These are phyloP conservation scores for Mallotus repandus DNA, from an alignment of 441 rosid species.

Conservation along the genomic window DNA sequence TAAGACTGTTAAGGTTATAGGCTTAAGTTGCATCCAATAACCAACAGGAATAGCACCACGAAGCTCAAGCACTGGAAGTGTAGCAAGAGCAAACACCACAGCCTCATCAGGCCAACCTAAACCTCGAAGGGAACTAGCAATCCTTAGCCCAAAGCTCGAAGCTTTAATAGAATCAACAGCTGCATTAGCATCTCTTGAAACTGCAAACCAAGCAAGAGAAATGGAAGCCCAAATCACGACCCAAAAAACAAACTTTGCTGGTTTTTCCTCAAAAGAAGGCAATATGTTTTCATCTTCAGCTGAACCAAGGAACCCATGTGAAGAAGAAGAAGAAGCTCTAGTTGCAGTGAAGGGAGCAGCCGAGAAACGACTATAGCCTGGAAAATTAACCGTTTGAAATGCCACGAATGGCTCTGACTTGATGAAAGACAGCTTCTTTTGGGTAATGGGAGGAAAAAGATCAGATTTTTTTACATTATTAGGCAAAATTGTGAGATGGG, in stretches of 20 bases:
- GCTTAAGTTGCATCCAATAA: slow-evolving; percentile 90
- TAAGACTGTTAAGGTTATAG: slow-evolving; percentile 46
- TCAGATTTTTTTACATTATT: slow-evolving; percentile 11
- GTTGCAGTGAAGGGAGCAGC: slow-evolving; percentile 16
- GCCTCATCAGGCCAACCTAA: slow-evolving; percentile 82
- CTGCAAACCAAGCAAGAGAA: slow-evolving; percentile 76
- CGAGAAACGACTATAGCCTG: slow-evolving; percentile 10
- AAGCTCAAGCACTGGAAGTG: slow-evolving; percentile 85
- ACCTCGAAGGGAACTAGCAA: slow-evolving; percentile 59
- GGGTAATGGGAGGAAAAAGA: slow-evolving; percentile 17
- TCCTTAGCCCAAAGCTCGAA: slow-evolving; percentile 67
- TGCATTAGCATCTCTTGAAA: slow-evolving; percentile 73
- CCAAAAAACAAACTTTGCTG: slow-evolving; percentile 48
- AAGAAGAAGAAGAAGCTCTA: slow-evolving; percentile 30
- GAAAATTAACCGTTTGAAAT: slow-evolving; percentile 21
- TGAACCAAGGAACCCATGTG: slow-evolving; percentile 35
- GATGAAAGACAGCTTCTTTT: slow-evolving; percentile 9
- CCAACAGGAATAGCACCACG: slow-evolving; percentile 97
- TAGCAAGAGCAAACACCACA: slow-evolving; percentile 86
- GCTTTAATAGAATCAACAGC: slow-evolving; percentile 76
- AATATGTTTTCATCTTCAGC: slow-evolving; percentile 36
- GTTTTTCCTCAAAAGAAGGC: slow-evolving; percentile 39
- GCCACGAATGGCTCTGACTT: slow-evolving; percentile 25
- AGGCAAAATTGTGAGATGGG: slow-evolving; percentile 32
- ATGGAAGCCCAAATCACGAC: slow-evolving; percentile 68